These are phyloP conservation scores for Sonneratia alba DNA, from an alignment of 345 rosid species.

Conservation along the genomic window DNA sequence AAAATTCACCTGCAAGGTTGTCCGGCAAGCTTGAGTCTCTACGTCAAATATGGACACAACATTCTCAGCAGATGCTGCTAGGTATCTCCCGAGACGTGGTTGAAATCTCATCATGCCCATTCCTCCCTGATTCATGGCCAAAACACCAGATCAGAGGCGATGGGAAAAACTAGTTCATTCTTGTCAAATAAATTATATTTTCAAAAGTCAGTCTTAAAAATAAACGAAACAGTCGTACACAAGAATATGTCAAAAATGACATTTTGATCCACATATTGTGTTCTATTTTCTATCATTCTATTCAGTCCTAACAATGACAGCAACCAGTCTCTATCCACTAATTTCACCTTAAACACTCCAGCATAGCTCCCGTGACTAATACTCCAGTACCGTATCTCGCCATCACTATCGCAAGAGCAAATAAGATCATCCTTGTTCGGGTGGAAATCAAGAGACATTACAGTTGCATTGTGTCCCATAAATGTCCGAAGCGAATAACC, in stretches of 20 bases:
- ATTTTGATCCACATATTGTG: no score
- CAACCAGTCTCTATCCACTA: not conserved
- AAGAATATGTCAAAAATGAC: not conserved
- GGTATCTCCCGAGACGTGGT: constrained; percentile 79
- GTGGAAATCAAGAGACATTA: constrained; percentile 86
- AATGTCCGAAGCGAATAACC: constrained; percentile 74
- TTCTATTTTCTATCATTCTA: no score
- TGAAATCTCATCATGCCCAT: constrained; percentile 82
- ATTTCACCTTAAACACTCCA: constrained; percentile 66
- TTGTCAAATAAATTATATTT: no score
- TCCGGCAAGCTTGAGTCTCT: constrained; percentile 70
- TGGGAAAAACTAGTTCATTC: no score
- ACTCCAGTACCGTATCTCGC: constrained; percentile 95
- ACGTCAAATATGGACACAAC: constrained; percentile 74
- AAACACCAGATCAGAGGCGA: not conserved
- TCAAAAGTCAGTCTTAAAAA: not conserved
- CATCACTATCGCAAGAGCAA: constrained; percentile 87
- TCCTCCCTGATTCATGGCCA: constrained; percentile 47
- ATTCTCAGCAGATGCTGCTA: constrained; percentile 78
- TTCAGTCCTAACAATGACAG: no score
- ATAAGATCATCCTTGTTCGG: constrained; percentile 83
- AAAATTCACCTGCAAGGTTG: constrained; percentile 40
- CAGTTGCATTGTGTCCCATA: constrained; percentile 65
- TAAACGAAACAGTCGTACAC: not conserved
- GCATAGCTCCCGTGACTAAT: constrained; percentile 68